Base-by-base conservation (phyloP, 129 eudicot genomes). In the Helichrysum umbraculigerum region DNA sequence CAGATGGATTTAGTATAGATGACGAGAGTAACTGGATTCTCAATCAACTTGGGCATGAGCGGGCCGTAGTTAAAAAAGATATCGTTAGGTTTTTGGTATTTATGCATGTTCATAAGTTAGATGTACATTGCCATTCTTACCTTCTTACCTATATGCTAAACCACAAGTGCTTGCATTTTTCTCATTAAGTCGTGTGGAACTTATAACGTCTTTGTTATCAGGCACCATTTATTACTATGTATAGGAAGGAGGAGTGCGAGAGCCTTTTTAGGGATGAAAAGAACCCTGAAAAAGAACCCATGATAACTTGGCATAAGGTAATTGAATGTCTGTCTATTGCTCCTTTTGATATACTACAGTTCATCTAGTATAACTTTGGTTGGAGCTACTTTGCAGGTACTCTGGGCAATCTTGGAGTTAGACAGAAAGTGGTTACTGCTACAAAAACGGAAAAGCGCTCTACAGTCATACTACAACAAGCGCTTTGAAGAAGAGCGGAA, bases 191-290 rank as follows among this genome's bases (percentile, higher is more conserved):
- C 63, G 19, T n/a, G n/a, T 22, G 39, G n/a, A 30, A 28, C 34
- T 60, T 52, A 7, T 78, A 12, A 25, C 64, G 56, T 28, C 11
- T 63, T 62, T 66, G 35, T 59, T 52, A 67, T 42, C 66, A 92
- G 98, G 87, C 90, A 47, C 94, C 96, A 2, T 93, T 81, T 69
- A 88, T 95, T 84, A 89, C 99, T 42, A 94, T 89, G 92, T 94
- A 94, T 72, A 85, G 97, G 33, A 94, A 84, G 78, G 99, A 94
- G 72, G 94, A 91, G 64, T 87, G 92, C 71, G 73, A 9, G 50
- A 94, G 93, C 78, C 88, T 94, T 74, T 83, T 94, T 63, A 83
- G 20, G 6, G 34, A 71, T 21, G 32, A 78, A 20, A 76, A 81
- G 42, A 79, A 47, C 58, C 66, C 85, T 32, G 52, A 67, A 3